These are phyloP conservation scores for Brasilioporus rufonigricans DNA, from an alignment of 768 basidiomycete species.

Conservation along the genomic window DNA sequence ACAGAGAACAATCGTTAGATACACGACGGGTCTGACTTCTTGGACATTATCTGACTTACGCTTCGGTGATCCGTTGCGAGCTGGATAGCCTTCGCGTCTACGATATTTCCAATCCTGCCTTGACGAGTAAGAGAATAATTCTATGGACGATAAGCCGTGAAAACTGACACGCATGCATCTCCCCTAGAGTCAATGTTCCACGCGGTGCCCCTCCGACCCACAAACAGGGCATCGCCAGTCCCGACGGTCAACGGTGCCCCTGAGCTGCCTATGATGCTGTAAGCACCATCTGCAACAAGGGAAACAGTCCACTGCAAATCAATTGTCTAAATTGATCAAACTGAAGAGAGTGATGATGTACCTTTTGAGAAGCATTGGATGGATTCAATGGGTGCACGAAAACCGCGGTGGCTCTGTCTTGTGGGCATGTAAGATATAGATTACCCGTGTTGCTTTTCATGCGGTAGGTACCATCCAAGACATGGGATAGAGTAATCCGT, in stretches of 20 bases:
- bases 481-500: not conserved
- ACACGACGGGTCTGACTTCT: no score
- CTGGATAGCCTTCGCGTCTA: not conserved
- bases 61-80: not conserved
- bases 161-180: not conserved
- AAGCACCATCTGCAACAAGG: not conserved
- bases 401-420: not conserved
- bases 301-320: not conserved
- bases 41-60: not conserved
- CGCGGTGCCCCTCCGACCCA: not conserved
- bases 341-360: not conserved
- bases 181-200: constrained; percentile 1
- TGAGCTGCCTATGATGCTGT: not conserved
- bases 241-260: not conserved
- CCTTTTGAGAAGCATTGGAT: not conserved
- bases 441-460: not conserved
- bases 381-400: not conserved
- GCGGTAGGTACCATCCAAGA: not conserved
- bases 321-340: no score
- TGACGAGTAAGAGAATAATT: not conserved
- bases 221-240: not conserved
- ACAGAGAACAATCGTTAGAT: not conserved
- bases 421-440: not conserved
- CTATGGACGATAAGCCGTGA: no score
- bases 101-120: not conserved